Conservation (phyloP, 1,139 yeast species). For the Meyerozyma athensensis region DNA sequence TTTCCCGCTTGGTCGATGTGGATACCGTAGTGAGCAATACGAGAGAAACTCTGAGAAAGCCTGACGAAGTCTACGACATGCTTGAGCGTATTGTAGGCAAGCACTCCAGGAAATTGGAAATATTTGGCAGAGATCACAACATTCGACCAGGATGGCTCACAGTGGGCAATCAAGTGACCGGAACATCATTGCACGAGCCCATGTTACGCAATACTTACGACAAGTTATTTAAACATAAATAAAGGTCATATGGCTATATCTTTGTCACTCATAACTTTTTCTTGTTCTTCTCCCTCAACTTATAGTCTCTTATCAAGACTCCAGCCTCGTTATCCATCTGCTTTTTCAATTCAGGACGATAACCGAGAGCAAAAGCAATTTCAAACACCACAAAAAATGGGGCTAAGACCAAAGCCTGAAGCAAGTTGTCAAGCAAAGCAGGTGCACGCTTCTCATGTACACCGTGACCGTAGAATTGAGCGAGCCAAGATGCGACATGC, state of each 20-base stretch:
- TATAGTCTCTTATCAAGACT: constrained; percentile 23
- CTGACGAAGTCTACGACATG: constrained; percentile 84
- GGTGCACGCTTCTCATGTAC: constrained; percentile 80
- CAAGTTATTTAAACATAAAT: background rate
- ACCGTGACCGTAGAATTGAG: constrained; percentile 90
- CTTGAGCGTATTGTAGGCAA: constrained; percentile 79
- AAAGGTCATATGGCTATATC: background rate
- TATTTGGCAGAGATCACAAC: constrained; percentile 85
- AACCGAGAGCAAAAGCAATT: constrained; percentile 63
- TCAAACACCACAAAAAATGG: constrained; percentile 88
- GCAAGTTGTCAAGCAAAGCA: constrained; percentile 74
- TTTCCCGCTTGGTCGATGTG: constrained; percentile 58
- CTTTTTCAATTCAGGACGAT: constrained; percentile 48
- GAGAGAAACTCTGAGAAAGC: constrained; percentile 85
- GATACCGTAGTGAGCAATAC: constrained; percentile 80
- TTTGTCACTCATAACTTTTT: background rate
- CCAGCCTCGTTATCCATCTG: constrained; percentile 53
- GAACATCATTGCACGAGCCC: background rate
- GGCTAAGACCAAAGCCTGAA: constrained; percentile 85
- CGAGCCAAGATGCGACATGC: constrained; percentile 64
- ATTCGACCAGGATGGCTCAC: constrained; percentile 85
- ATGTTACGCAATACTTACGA: background rate
- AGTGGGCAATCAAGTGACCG: constrained; percentile 9
- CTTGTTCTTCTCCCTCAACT: constrained; percentile 10
- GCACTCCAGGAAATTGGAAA: constrained; percentile 72